Evolutionary conservation across 1,139 yeast genomes (phyloP), one percentile per base, ranked within the genome.

Genomic region (Candida mesenterica): DNA sequence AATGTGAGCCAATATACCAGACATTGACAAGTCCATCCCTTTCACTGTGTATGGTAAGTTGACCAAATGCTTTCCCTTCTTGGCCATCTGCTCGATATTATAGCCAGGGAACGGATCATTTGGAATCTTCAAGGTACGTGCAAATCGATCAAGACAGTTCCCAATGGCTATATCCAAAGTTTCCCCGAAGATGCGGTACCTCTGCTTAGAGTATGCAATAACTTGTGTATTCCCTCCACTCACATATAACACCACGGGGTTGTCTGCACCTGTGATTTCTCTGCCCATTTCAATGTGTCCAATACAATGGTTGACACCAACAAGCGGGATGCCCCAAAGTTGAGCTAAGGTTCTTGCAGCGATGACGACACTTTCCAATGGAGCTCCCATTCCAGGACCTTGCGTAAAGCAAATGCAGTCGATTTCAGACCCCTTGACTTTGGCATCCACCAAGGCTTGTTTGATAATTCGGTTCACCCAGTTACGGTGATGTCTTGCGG

Each of bases 331-430:
- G 4, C 75, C 55, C 95, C 96, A 89, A 51, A 92, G 56, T 46
- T 83, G 79, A 14, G 92, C 70, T 31, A 90, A 64, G 0, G 97
- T 82, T 52, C 99, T 70, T 2, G 98, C 98, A 1, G 95, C 95
- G 30, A 92, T 71, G 2, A 85, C 97, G 26, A 89, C 97, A 44
- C 94, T 80, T 50, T 92, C 96, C 39, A 92, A 65, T 0, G 98
- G 99, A 1, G 97, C 97, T 3, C 98, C 99, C 98, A 92, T 94
- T 2, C 99, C 99, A 0, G 98, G 98, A 4, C 98, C 99, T 59
- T 86, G 95, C 2, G 97, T 92, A 58, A 90, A 92, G 58, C 97
- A 89, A 36, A 92, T 85, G 49, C 95, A 89, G 59, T 90, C 96
- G 18, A 92, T 61, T 34, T 88, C 94, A 2, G 55, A 34, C 0